Conservation (phyloP, 331 rosid genomes). For the Cucumis variabilis region DNA sequence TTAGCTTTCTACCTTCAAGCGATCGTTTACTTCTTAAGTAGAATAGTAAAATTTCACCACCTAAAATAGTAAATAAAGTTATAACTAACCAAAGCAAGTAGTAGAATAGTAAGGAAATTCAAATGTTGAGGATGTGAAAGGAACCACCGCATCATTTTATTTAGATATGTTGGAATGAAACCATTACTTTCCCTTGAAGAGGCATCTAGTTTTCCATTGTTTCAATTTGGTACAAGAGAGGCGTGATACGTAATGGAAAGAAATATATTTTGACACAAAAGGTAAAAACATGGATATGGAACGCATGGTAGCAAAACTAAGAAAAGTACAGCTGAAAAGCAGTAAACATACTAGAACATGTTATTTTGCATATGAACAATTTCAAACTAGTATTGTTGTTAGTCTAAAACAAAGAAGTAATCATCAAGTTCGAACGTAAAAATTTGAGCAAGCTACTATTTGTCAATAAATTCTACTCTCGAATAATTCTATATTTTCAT, state of each 20-base stretch:
- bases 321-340: not conserved
- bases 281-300: slow-evolving; percentile 18
- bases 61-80: slow-evolving; percentile 7
- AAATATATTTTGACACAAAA: slow-evolving; percentile 32
- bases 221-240: slow-evolving; percentile 69
- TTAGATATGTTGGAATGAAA: slow-evolving; percentile 53
- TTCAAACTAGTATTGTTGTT: not conserved
- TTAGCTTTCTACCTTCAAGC: no score
- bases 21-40: no score
- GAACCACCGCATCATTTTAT: slow-evolving; percentile 71
- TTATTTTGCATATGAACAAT: not conserved
- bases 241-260: slow-evolving; percentile 59
- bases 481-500: not conserved
- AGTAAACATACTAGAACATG: not conserved
- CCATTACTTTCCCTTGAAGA: slow-evolving; percentile 66
- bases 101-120: slow-evolving; percentile 79
- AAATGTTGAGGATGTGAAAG: slow-evolving; percentile 79
- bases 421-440: not conserved
- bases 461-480: not conserved
- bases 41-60: no score
- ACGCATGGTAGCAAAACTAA: not conserved
- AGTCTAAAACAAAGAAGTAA: not conserved
- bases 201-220: slow-evolving; percentile 65
- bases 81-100: slow-evolving; percentile 95
- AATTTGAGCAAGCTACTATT: not conserved